Conservation (phyloP, 768 basidiomycete genomes). For the Pleurotus djamor region DNA sequence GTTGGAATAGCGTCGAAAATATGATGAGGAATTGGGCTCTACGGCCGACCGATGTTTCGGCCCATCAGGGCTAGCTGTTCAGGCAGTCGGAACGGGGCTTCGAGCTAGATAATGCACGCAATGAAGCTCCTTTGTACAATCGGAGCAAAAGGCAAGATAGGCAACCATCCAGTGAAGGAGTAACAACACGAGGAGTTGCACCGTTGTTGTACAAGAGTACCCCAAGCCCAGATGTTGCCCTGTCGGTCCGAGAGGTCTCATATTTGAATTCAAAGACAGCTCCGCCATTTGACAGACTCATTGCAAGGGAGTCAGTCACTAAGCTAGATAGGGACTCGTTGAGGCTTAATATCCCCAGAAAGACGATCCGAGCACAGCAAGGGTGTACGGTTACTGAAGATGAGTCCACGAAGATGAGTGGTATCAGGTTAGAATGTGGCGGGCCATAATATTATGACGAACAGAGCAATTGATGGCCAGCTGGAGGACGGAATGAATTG, state of each 20-base stretch:
- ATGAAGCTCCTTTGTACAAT: background rate
- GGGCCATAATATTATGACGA: background rate
- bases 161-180: background rate
- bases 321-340: background rate
- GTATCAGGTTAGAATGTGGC: background rate
- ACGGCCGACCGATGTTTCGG: too few species aligned
- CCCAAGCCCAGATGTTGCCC: background rate
- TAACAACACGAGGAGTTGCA: background rate
- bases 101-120: too few species aligned
- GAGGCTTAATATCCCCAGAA: background rate
- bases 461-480: background rate
- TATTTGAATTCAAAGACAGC: too few species aligned
- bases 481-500: background rate
- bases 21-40: too few species aligned
- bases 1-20: too few species aligned
- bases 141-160: background rate
- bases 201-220: background rate
- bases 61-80: too few species aligned
- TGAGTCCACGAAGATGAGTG: too few species aligned
- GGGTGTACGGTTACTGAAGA: background rate
- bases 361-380: slow-evolving; percentile 5
- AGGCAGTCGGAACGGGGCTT: too few species aligned
- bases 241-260: too few species aligned
- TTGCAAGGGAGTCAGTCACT: background rate
- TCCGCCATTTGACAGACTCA: background rate